These are phyloP conservation scores for Olyra latifolia DNA, from an alignment of 176 grass and related monocot genomes.

Conservation along the genomic window DNA sequence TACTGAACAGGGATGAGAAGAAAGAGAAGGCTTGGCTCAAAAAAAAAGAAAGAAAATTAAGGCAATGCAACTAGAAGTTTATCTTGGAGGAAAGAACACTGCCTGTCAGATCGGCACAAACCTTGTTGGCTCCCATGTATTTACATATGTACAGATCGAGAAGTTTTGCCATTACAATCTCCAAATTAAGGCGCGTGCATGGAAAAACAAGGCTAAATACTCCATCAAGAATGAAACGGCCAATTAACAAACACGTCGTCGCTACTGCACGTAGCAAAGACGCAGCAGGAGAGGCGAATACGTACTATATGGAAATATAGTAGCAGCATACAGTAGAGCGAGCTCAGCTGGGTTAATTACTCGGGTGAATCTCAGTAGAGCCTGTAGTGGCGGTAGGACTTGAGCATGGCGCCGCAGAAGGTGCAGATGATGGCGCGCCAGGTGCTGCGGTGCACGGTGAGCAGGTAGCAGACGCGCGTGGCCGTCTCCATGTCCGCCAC, in stretches of 20 bases:
- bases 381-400: conserved; percentile 82
- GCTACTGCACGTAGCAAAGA: neutral
- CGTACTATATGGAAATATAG: too few species aligned
- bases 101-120: neutral
- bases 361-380: conserved; percentile 11
- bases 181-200: neutral
- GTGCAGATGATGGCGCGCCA: conserved; percentile 99
- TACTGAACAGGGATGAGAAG: neutral
- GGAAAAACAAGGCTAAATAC: neutral
- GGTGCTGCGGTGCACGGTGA: conserved; percentile 66
- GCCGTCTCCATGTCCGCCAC: conserved; percentile 98
- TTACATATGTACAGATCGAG: conserved; percentile 17
- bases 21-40: too few species aligned
- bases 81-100: neutral
- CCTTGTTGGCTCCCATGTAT: neutral
- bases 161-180: neutral
- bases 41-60: too few species aligned
- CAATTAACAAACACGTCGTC: neutral
- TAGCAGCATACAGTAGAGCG: neutral
- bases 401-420: conserved; percentile 98
- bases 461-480: conserved; percentile 87
- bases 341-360: neutral
- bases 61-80: neutral
- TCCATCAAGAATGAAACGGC: neutral
- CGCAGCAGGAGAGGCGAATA: neutral